Base-by-base conservation (phyloP, 2,329 filamentous ascomycete genomes). In the Cytospora schulzeri region DNA sequence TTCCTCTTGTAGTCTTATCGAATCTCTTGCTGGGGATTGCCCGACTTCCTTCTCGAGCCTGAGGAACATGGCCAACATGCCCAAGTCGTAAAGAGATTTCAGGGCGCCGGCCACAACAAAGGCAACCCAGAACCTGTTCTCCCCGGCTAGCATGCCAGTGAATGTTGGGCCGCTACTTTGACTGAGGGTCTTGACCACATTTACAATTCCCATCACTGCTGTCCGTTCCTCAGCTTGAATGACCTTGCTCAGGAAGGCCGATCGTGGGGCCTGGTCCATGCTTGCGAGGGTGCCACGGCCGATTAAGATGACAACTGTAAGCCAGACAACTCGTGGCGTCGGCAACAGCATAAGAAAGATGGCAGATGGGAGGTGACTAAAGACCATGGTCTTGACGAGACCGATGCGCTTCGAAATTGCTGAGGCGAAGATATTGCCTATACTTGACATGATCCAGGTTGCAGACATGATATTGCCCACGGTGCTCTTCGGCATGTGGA, bases 361-460 rank as follows among this genome's bases (percentile, higher is more conserved):
- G 9, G 89, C 80, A 0, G 88, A 90, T 0, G 90, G 90, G 0
- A 92, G 78, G 69, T 92, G 89, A 0, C 89, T 91, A 71, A 91
- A 90, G 11, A 90, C 88, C 89, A 92, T 92, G 1, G 89, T 91
- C 79, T 87, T 87, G 53, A 91, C 83, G 41, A 92, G 85, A 7
- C 85, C 85, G 45, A 87, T 76, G 6, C 84, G 77, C 31, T 82
- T 83, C 7, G 85, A 81, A 1, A 87, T 76, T 5, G 84, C 81
- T 6, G 83, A 80, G 0, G 85, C 84, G 0, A 82, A 76, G 15
- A 87, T 73, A 69, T 81, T 84, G 0, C 83, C 85, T 1, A 75
- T 65, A 0, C 83, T 81, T 1, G 83, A 76, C 24, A 87, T 78
- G 58, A 85, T 77, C 66, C 78, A 81, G 0, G 83, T 82, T 28